Conservation (phyloP, 495 filamentous ascomycete genomes). For the Aspergillus sparsus region DNA sequence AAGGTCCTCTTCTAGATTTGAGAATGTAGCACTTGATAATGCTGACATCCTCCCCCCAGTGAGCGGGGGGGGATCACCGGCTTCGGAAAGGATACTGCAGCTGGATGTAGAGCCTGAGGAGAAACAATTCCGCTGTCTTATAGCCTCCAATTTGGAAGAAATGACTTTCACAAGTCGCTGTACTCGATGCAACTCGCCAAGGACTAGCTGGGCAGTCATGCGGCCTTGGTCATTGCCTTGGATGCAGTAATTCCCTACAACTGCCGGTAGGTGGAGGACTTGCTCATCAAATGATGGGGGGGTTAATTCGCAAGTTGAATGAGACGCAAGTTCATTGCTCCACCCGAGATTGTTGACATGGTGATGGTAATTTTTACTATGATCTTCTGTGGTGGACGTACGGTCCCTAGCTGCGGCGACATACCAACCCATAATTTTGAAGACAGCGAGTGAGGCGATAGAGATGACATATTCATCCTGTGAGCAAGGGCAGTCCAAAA, state of each 20-base stretch:
- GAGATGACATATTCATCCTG: constrained; percentile 30
- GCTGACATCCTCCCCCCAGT: not conserved
- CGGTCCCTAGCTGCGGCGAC: constrained; percentile 22
- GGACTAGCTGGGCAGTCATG: constrained; percentile 37
- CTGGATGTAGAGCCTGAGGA: not conserved
- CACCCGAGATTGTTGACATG: not conserved
- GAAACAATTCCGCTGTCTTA: constrained; percentile 3
- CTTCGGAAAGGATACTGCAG: not conserved
- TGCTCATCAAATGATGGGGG: constrained; percentile 6
- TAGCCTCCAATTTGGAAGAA: constrained; percentile 13
- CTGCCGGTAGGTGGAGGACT: not conserved
- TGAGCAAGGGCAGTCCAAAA: constrained; percentile 30
- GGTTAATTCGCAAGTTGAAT: too few relatives aligned
- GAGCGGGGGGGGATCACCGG: not conserved
- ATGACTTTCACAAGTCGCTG: constrained; percentile 35
- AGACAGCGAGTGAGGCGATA: constrained; percentile 30
- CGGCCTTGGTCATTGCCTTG: constrained; percentile 29
- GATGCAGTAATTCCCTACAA: constrained; percentile 20
- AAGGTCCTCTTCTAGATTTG: constrained; percentile 8
- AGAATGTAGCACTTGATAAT: constrained; percentile 5
- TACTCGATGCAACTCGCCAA: constrained; percentile 43
- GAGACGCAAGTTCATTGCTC: not conserved
- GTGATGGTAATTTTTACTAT: not conserved
- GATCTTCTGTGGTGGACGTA: not conserved
- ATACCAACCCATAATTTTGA: constrained; percentile 34